Percentiles rank a stretch among this genome's conserved stretches.
phyloP scores from a whole-genome alignment of 1,139 yeast genomes.

The Torulaspora globosa region DNA sequence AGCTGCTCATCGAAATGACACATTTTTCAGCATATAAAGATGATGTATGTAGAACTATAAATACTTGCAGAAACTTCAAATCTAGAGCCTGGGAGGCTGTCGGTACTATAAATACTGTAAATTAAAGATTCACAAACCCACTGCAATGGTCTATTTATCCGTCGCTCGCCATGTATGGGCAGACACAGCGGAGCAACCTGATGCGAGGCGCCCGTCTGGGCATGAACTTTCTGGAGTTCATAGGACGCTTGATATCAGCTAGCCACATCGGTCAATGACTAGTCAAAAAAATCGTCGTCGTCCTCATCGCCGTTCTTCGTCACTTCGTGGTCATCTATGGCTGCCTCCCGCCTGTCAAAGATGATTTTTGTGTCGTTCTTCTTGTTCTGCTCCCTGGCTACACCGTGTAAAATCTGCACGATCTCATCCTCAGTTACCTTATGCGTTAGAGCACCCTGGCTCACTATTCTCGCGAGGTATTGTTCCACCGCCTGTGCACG shows the following conservation, averaged over 20 bases:
- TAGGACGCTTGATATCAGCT: too few species aligned
- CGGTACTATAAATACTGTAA: background rate
- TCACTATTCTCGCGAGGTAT: constrained; percentile 66
- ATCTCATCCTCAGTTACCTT: constrained; percentile 76
- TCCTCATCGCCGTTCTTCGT: constrained; percentile 29
- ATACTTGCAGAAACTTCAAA: background rate
- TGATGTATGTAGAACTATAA: too few species aligned
- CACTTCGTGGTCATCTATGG: constrained; percentile 34
- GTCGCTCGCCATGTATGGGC: too few species aligned
- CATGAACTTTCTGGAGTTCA: too few species aligned
- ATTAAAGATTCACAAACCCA: background rate
- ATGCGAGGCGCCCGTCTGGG: too few species aligned
- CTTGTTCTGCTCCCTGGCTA: constrained; percentile 72
- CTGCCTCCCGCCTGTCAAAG: constrained; percentile 43
- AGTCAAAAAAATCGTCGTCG: constrained; percentile 45
- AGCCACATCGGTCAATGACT: background rate
- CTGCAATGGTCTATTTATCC: background rate
- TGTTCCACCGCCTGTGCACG: constrained; percentile 89
- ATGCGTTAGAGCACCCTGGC: constrained; percentile 69
- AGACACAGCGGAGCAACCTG: too few species aligned
- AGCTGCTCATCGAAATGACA: background rate
- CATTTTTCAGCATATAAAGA: background rate
- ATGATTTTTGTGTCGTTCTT: constrained; percentile 59
- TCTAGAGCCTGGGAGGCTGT: background rate
- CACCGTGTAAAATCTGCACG: constrained; percentile 75